phyloP scores from a whole-genome alignment of 257 asterid species.

The Orobanche coerulescens region DNA sequence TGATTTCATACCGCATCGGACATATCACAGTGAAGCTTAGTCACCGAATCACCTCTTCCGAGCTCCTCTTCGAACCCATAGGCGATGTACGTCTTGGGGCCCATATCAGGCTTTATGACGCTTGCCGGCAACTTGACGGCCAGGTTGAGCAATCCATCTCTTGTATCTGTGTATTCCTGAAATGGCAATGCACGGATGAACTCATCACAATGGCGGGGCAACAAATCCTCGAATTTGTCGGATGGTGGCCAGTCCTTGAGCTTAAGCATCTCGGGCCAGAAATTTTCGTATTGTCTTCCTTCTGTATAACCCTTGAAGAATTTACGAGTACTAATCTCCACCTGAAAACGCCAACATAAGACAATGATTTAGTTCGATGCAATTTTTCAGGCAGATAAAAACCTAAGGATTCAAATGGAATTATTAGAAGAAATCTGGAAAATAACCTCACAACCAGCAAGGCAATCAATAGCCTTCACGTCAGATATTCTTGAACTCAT shows the following conservation, averaged over 20 bases:
- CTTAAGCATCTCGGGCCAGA: slow-evolving; percentile 98
- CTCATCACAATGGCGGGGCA: slow-evolving; percentile 94
- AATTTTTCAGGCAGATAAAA: not conserved
- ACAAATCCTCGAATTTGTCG: slow-evolving; percentile 71
- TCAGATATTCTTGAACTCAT: slow-evolving; percentile 43
- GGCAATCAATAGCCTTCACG: slow-evolving; percentile 85
- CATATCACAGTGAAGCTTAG: slow-evolving; percentile 94
- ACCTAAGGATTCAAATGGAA: slow-evolving; percentile 5
- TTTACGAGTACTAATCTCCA: slow-evolving; percentile 51
- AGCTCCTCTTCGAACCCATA: slow-evolving; percentile 68
- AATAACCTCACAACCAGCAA: slow-evolving; percentile 79
- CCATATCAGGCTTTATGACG: slow-evolving; percentile 78
- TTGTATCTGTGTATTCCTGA: slow-evolving; percentile 81
- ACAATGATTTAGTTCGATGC: not conserved
- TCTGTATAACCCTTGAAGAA: slow-evolving; percentile 75
- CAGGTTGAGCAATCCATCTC: slow-evolving; percentile 71
- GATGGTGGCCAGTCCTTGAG: slow-evolving; percentile 98
- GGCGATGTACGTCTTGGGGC: slow-evolving; percentile 94
- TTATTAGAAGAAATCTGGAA: slow-evolving; percentile 9
- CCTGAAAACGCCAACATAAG: slow-evolving; percentile 37
- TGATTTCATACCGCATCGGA: slow-evolving; percentile 79
- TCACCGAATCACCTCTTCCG: slow-evolving; percentile 95
- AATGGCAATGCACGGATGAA: slow-evolving; percentile 81
- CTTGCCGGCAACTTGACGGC: slow-evolving; percentile 69
- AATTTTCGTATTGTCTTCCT: slow-evolving; percentile 62